phyloP scores from a whole-genome alignment of 108 stramenopile genomes.

The Cylindrotheca closterium region DNA sequence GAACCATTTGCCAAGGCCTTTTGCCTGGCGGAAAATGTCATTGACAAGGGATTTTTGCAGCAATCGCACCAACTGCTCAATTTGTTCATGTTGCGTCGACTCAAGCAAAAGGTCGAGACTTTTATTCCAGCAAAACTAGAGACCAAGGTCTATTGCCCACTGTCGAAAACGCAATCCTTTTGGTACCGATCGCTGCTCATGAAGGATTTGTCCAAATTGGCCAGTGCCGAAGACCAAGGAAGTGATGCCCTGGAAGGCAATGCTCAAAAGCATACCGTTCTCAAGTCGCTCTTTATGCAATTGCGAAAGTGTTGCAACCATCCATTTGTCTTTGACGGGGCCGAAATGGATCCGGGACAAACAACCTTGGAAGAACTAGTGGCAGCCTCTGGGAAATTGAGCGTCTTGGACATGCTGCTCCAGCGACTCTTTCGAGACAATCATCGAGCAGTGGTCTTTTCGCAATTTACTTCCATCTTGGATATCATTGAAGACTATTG shows the following conservation, averaged over 20 bases:
- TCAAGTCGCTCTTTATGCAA: constrained; percentile 73
- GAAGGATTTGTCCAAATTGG: constrained; percentile 54
- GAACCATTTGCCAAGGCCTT: constrained; percentile 77
- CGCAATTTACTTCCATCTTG: constrained; percentile 89
- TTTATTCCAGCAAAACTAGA: constrained; percentile 73
- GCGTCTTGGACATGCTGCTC: constrained; percentile 79
- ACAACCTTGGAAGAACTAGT: constrained; percentile 68
- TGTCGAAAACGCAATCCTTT: constrained; percentile 51
- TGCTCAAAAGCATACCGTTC: constrained; percentile 3
- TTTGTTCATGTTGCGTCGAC: constrained; percentile 69
- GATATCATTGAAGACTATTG: constrained; percentile 92
- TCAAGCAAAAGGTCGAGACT: constrained; percentile 72
- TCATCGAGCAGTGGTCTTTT: constrained; percentile 88
- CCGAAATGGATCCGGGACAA: constrained; percentile 35
- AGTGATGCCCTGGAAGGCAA: constrained; percentile 2
- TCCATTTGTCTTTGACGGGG: constrained; percentile 72
- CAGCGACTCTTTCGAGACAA: constrained; percentile 52
- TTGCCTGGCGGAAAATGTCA: constrained; percentile 63
- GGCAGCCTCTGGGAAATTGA: constrained; percentile 74
- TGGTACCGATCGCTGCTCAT: constrained; percentile 71
- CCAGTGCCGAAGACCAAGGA: constrained; percentile 18
- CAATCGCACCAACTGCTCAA: constrained; percentile 64
- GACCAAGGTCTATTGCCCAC: constrained; percentile 67
- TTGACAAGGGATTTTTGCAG: constrained; percentile 54
- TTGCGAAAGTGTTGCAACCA: constrained; percentile 74